These are phyloP conservation scores for Neoconidiobolus thromboides DNA, from an alignment of 371 early-diverging fungal genomes.

Conservation along the genomic window DNA sequence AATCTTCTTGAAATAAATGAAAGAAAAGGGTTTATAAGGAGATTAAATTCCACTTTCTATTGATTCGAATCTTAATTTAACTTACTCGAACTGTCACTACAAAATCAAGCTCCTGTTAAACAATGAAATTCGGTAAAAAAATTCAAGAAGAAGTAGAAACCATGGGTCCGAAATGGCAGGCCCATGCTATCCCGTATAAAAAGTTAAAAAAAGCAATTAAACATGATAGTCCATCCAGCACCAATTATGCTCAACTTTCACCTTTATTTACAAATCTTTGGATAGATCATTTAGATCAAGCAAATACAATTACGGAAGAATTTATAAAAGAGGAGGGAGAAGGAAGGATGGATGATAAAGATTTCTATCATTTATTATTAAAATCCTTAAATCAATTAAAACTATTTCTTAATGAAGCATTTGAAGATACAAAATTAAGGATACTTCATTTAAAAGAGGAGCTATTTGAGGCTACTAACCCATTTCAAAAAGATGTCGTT, in stretches of 20 bases:
- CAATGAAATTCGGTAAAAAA: conserved; percentile 6
- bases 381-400: conserved; percentile 3
- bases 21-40: too few species aligned
- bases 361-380: background rate
- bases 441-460: background rate
- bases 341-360: background rate
- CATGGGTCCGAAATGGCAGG: conserved; percentile 3
- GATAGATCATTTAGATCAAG: background rate
- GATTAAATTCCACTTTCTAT: too few species aligned
- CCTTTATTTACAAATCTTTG: background rate
- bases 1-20: too few species aligned
- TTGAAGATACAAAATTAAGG: conserved; percentile 1
- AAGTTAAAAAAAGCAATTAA: conserved; percentile 4
- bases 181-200: conserved; percentile 6
- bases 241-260: background rate
- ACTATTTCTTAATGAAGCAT: conserved; percentile 1
- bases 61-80: too few species aligned
- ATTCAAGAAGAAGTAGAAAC: background rate
- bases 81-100: too few species aligned
- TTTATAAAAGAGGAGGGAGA: background rate
- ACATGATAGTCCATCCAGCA: background rate
- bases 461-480: conserved; percentile 1
- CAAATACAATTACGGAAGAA: background rate
- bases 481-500: conserved; percentile 3
- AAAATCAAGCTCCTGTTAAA: too few species aligned